A percentile compares a stretch with the other conserved stretches of the same genome.
These are phyloP conservation scores for Zelonia costaricensis DNA, from an alignment of 208 protist genomes.

Conservation along the genomic window DNA sequence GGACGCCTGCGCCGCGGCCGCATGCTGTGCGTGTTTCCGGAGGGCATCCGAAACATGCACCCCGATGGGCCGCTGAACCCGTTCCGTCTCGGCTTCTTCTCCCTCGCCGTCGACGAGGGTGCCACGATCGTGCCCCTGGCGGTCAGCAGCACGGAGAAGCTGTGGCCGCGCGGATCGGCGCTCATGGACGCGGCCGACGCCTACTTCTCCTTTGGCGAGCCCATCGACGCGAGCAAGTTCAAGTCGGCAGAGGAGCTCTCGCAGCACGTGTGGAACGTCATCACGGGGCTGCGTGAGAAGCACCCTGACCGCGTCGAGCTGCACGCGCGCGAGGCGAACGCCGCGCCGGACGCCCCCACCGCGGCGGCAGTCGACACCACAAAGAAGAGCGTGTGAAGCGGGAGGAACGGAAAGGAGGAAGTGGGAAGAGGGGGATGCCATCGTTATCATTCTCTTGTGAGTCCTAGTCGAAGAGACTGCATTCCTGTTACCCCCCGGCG, in stretches of 20 bases:
- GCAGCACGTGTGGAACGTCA: conserved; percentile 60
- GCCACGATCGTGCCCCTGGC: conserved; percentile 82
- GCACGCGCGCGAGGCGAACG: conserved; percentile 8
- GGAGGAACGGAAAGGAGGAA: background rate
- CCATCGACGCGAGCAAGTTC: conserved; percentile 65
- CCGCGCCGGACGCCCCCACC: background rate
- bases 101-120: conserved; percentile 70
- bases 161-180: conserved; percentile 63
- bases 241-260: conserved; percentile 63
- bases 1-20: conserved; percentile 67
- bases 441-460: too few relatives aligned
- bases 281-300: conserved; percentile 60
- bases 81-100: conserved; percentile 86
- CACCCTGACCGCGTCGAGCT: conserved; percentile 70
- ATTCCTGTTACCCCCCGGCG: too few relatives aligned
- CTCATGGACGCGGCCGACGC: conserved; percentile 54
- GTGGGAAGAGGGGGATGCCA: too few relatives aligned
- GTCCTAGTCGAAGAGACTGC: too few relatives aligned
- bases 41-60: conserved; percentile 72
- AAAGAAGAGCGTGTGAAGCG: background rate
- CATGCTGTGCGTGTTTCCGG: conserved; percentile 85
- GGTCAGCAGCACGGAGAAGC: conserved; percentile 71
- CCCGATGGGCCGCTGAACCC: conserved; percentile 67
- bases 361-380: background rate
- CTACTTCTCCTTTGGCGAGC: conserved; percentile 79